Evolutionary conservation across 2,329 filamentous ascomycete genomes (phyloP).

Genomic region (Aureobasidium sp.): DNA sequence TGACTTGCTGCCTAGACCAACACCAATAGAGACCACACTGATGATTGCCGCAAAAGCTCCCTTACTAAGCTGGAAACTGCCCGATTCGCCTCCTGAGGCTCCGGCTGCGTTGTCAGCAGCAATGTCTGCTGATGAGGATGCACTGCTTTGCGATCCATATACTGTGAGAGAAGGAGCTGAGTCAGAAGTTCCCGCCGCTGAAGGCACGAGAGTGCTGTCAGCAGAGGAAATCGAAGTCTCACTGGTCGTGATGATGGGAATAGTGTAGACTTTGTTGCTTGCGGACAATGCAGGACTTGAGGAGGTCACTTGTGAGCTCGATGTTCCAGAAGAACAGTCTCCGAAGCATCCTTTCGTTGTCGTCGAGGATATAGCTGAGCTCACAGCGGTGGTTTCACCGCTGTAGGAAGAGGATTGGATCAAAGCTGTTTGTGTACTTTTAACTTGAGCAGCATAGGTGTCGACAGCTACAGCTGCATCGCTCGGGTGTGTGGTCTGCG

Average conservation of each 20-base stretch:
- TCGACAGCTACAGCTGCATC: not conserved
- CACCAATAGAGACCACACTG: constrained; percentile 59
- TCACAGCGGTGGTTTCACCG: not conserved
- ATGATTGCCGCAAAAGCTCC: constrained; percentile 69
- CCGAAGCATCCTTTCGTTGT: not conserved
- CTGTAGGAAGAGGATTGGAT: not conserved
- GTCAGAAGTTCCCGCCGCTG: not conserved
- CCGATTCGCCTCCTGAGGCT: constrained; percentile 55
- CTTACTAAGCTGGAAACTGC: constrained; percentile 56
- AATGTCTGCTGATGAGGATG: not conserved
- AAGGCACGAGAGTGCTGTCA: not conserved
- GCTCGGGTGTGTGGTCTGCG: not conserved
- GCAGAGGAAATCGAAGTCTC: not conserved
- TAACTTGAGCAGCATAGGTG: not conserved
- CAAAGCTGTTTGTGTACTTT: not conserved
- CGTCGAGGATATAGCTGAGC: not conserved
- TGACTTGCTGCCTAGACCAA: constrained; percentile 58
- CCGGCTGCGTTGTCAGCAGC: constrained; percentile 42
- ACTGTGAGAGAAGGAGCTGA: not conserved
- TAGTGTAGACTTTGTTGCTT: not conserved
- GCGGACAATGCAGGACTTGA: not conserved
- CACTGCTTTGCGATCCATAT: not conserved
- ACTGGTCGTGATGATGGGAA: not conserved
- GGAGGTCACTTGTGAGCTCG: not conserved
- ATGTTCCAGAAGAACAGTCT: not conserved